Conservation (phyloP, 352 stramenopile species). For the Proteromonas lacertae region DNA sequence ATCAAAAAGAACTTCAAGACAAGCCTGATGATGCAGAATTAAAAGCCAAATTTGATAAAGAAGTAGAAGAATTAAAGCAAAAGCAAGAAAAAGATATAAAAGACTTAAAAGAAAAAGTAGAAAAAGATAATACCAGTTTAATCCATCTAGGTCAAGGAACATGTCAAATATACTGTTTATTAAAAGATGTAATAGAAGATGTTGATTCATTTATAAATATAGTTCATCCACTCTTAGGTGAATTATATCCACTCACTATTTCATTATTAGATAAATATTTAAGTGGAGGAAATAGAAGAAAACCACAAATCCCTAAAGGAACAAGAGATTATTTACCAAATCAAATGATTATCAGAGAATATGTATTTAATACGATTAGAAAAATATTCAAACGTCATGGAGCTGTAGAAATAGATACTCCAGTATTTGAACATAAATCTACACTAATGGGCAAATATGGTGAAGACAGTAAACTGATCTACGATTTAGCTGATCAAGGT, state of each 20-base stretch:
- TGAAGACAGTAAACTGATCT: slow-evolving; percentile 95
- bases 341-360: slow-evolving; percentile 77
- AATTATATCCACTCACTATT: no score
- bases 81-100: no score
- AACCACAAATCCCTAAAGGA: slow-evolving; percentile 46
- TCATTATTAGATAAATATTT: slow-evolving; percentile 1
- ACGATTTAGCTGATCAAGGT: slow-evolving; percentile 88
- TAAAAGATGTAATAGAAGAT: not conserved
- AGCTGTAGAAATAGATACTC: slow-evolving; percentile 84
- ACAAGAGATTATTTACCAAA: slow-evolving; percentile 71
- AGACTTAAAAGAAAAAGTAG: no score
- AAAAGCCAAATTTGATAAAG: not conserved
- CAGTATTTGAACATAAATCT: slow-evolving; percentile 91
- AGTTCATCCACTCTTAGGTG: not conserved
- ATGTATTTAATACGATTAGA: slow-evolving; percentile 81
- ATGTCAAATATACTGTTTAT: no score
- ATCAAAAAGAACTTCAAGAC: slow-evolving; percentile 31
- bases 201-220: not conserved
- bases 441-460: slow-evolving; percentile 94
- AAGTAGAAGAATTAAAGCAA: slow-evolving; percentile 3
- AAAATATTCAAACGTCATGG: slow-evolving; percentile 87
- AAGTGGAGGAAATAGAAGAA: slow-evolving; percentile 11
- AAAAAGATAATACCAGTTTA: no score
- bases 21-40: slow-evolving; percentile 10
- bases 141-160: no score